phyloP scores from a whole-genome alignment of 2,329 filamentous ascomycete genomes.

The Chalaropsis thielavioides region DNA sequence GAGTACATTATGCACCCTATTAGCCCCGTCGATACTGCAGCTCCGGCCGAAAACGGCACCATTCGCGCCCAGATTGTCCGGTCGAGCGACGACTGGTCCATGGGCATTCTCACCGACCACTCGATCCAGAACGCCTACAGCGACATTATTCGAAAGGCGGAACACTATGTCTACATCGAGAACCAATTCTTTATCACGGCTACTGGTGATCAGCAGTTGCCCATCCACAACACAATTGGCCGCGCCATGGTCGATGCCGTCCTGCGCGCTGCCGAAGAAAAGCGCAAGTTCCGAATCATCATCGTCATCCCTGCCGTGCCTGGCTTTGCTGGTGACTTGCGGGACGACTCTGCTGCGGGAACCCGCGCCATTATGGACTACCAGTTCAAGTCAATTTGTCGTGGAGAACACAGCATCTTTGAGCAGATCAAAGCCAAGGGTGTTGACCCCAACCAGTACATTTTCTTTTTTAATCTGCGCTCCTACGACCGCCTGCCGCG shows the following conservation, averaged over 20 bases:
- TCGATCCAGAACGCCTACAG: slow-evolving; percentile 79
- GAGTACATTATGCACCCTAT: slow-evolving; percentile 73
- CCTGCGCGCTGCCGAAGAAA: slow-evolving; percentile 64
- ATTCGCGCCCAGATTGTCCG: slow-evolving; percentile 75
- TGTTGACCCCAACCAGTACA: slow-evolving; percentile 62
- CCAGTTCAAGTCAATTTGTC: slow-evolving; percentile 89
- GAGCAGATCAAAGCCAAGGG: slow-evolving; percentile 58
- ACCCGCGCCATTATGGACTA: slow-evolving; percentile 97
- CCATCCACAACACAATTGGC: slow-evolving; percentile 79
- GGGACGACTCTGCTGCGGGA: slow-evolving; percentile 67
- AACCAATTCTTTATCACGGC: slow-evolving; percentile 98
- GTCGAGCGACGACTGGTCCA: slow-evolving; percentile 86
- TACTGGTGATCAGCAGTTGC: slow-evolving; percentile 73
- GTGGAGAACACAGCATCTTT: slow-evolving; percentile 83
- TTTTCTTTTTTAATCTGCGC: slow-evolving; percentile 88
- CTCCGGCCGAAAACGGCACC: slow-evolving; percentile 50
- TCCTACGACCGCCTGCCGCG: slow-evolving; percentile 87
- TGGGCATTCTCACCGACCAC: slow-evolving; percentile 70
- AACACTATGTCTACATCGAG: slow-evolving; percentile 95
- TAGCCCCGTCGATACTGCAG: slow-evolving; percentile 52
- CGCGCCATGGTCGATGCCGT: slow-evolving; percentile 82
- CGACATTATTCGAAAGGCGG: slow-evolving; percentile 70
- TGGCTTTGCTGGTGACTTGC: slow-evolving; percentile 82
- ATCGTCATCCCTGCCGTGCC: slow-evolving; percentile 82
- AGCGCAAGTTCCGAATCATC: slow-evolving; percentile 79